Evolutionary conservation across 306 rosid genomes (phyloP).

Genomic region (Medicago lupulina): DNA sequence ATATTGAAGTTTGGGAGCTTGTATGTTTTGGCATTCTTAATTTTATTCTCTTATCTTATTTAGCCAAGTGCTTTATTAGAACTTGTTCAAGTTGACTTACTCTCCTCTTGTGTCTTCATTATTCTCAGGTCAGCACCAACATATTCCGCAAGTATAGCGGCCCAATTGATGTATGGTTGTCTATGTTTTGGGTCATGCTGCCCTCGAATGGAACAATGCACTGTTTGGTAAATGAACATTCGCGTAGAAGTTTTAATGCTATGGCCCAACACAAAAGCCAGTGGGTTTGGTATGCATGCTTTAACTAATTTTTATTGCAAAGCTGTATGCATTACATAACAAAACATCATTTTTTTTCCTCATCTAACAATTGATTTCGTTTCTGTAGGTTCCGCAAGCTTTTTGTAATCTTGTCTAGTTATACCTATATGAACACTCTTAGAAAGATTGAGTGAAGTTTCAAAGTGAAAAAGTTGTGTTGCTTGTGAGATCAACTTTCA

Average conservation of each 20-base stretch:
- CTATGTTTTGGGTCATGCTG: constrained; percentile 54
- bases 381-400: constrained; percentile 87
- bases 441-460: constrained; percentile 51
- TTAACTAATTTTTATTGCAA: constrained; percentile 27
- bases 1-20: constrained; percentile 87
- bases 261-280: constrained; percentile 94
- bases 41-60: constrained; percentile 15
- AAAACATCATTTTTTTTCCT: background rate
- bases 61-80: constrained; percentile 1
- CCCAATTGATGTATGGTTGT: constrained; percentile 83
- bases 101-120: constrained; percentile 28
- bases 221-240: constrained; percentile 70
- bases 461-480: constrained; percentile 6
- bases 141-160: constrained; percentile 85
- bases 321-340: background rate
- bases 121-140: constrained; percentile 73
- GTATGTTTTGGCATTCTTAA: constrained; percentile 58
- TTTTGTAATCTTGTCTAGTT: constrained; percentile 84
- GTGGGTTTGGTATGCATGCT: constrained; percentile 79
- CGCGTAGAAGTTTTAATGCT: constrained; percentile 67
- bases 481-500: constrained; percentile 32
- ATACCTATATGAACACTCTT: constrained; percentile 79
- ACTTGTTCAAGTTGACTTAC: constrained; percentile 4
- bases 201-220: constrained; percentile 55
- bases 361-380: constrained; percentile 13